Percentiles rank a stretch among this genome's conserved stretches.
These are phyloP conservation scores for Xylaria sp. DNA, from an alignment of 2,329 filamentous ascomycete species.

Conservation along the genomic window DNA sequence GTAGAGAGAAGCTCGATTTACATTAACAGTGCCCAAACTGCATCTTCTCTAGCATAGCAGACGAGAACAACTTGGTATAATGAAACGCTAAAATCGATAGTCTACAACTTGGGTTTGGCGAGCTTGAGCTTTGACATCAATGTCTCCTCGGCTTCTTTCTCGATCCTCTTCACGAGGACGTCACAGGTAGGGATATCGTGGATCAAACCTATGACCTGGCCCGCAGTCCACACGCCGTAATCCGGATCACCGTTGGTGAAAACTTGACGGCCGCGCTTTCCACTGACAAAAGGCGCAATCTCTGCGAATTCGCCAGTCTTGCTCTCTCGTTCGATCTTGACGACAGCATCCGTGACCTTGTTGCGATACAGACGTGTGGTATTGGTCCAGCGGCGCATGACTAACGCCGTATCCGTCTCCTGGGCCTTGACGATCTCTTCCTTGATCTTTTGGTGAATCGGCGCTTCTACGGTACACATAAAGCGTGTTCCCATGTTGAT, in stretches of 20 bases:
- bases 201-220: conserved; percentile 90
- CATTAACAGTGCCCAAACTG: not conserved
- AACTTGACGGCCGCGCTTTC: conserved; percentile 87
- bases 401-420: conserved; percentile 89
- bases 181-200: conserved; percentile 81
- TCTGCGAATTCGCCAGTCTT: conserved; percentile 86
- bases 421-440: conserved; percentile 85
- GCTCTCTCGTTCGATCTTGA: conserved; percentile 84
- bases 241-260: conserved; percentile 92
- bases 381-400: conserved; percentile 91
- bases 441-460: conserved; percentile 94
- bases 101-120: conserved; percentile 64
- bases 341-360: conserved; percentile 80
- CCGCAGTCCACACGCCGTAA: conserved; percentile 94
- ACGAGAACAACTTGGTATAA: not conserved
- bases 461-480: conserved; percentile 93
- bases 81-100: not conserved
- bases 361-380: conserved; percentile 89
- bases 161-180: conserved; percentile 72
- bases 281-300: conserved; percentile 85
- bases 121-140: conserved; percentile 65
- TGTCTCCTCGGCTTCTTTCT: conserved; percentile 74
- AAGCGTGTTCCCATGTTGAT: conserved; percentile 99
- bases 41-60: not conserved
- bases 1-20: not conserved